Conservation (phyloP, 1,284 basidiomycete genomes). For the Apiotrichum gamsii region DNA sequence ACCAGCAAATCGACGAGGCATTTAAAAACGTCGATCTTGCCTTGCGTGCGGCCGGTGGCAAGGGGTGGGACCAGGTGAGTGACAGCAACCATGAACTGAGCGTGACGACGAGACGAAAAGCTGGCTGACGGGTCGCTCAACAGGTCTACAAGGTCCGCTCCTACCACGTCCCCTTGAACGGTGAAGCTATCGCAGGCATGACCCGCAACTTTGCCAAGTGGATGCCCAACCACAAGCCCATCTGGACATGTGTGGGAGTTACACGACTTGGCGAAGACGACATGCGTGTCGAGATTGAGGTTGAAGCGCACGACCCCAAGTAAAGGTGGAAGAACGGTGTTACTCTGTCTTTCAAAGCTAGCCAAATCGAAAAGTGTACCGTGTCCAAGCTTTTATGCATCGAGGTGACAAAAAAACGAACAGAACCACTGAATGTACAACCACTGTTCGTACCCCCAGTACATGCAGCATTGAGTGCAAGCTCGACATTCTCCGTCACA, state of each 20-base stretch:
- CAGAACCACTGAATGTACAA: too few relatives aligned
- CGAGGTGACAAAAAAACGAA: too few relatives aligned
- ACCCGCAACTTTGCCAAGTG: slow-evolving; percentile 18
- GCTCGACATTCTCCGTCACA: too few relatives aligned
- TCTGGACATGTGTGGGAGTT: slow-evolving; percentile 30
- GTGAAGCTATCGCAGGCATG: slow-evolving; percentile 21
- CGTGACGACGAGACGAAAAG: too few relatives aligned
- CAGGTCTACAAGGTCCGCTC: slow-evolving; percentile 22
- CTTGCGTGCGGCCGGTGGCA: slow-evolving; percentile 23
- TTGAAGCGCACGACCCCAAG: slow-evolving; percentile 15
- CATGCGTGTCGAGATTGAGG: slow-evolving; percentile 35
- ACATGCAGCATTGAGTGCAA: too few relatives aligned
- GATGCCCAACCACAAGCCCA: slow-evolving; percentile 25
- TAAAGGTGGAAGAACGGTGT: too few relatives aligned
- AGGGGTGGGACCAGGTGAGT: slow-evolving; percentile 27
- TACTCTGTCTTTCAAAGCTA: too few relatives aligned
- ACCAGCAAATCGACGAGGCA: slow-evolving; percentile 29
- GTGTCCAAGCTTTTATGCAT: too few relatives aligned
- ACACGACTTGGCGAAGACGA: slow-evolving; percentile 14
- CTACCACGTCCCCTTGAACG: slow-evolving; percentile 24
- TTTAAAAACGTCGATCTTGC: slow-evolving; percentile 27
- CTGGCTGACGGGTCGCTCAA: too few relatives aligned
- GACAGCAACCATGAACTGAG: background rate
- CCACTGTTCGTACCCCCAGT: too few relatives aligned
- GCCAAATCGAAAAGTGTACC: too few relatives aligned